Base-by-base conservation (phyloP, 2,329 filamentous ascomycete species). In the Ophiosphaerella korrae region DNA sequence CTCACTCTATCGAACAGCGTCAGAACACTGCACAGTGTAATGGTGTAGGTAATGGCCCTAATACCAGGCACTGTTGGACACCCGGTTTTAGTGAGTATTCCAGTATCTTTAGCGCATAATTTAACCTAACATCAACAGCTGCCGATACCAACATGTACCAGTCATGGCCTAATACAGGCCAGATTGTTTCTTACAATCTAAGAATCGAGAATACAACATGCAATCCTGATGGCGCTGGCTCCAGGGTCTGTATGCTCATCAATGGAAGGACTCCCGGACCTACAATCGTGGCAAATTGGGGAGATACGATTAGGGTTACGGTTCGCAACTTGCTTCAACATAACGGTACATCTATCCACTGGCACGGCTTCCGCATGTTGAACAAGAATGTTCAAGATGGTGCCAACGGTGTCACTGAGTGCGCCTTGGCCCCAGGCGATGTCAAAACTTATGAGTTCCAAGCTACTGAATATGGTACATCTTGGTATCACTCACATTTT, bases 281-380 rank as follows among this genome's bases (percentile, higher is more conserved):
- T 0, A 65, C 60, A 0, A 84, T 92, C 46, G 79, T 82, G 52
- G 86, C 82, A 39, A 75, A 79, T 38, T 70, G 67, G 67, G 67
- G 67, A 5, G 68, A 71, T 23, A 69, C 57, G 2, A 51, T 69
- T n/a, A 36, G 63, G 5, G 57, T 70, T 53, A 84, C 66, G 2
- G 78, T 88, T 6, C 80, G 73, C 31, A 88, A 88, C 63, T 48
- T 72, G 42, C 52, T 81, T 72, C 70, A 74, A 18, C 65, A 80
- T 60, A 87, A 88, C 55, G 83, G 84, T 21, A 87, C 84, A 5
- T 78, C 77, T n/a, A 80, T 87, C 16, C 85, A 88, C 60, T 88
- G 79, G 72, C 85, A 88, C 63, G 86, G 81, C 0, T 48, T 88
- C 45, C 78, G 83, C 2, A 82, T 87, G 65, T 74, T 79, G 52